A percentile compares a stretch with the other conserved stretches of the same genome.
phyloP scores from a whole-genome alignment of 2,329 filamentous ascomycete genomes.

The Fusarium virguliforme region DNA sequence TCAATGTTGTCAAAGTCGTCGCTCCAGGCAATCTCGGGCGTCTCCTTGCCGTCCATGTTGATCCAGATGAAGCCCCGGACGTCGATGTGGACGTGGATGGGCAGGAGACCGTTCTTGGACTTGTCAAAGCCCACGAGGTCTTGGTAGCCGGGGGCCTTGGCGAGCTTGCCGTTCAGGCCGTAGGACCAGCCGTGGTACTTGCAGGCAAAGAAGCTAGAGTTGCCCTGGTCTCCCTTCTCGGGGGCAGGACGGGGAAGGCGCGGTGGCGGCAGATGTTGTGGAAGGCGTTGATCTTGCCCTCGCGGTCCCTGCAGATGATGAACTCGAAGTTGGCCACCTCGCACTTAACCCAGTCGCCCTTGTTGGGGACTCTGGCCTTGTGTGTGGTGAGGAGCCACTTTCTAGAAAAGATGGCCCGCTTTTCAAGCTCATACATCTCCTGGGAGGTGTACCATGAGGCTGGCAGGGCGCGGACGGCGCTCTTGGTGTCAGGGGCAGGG shows the following conservation, averaged over 20 bases:
- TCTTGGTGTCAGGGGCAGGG: conserved; percentile 43
- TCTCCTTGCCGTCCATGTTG: conserved; percentile 66
- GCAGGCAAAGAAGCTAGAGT: conserved; percentile 69
- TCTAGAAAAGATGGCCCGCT: conserved; percentile 71
- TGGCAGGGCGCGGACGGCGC: conserved; percentile 60
- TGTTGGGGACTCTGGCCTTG: conserved; percentile 64
- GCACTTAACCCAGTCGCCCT: conserved; percentile 72
- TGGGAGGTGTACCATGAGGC: conserved; percentile 67
- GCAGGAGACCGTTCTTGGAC: conserved; percentile 69
- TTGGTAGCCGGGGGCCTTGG: conserved; percentile 74
- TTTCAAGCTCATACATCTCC: conserved; percentile 72
- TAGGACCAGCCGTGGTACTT: conserved; percentile 77
- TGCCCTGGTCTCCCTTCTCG: conserved; percentile 66
- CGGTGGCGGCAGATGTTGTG: conserved; percentile 76
- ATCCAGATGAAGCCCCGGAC: conserved; percentile 71
- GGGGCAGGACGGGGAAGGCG: conserved; percentile 67
- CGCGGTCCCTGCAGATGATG: conserved; percentile 66
- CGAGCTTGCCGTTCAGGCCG: conserved; percentile 69
- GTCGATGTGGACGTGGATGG: conserved; percentile 69
- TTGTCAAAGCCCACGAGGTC: conserved; percentile 71
- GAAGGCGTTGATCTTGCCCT: conserved; percentile 70
- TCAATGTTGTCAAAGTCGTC: conserved; percentile 68
- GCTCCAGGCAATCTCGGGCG: conserved; percentile 66
- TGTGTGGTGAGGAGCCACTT: conserved; percentile 72
- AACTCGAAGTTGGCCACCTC: conserved; percentile 71